Evolutionary conservation across 1,284 basidiomycete genomes (phyloP).

Genomic region (Apiotrichum gamsii): DNA sequence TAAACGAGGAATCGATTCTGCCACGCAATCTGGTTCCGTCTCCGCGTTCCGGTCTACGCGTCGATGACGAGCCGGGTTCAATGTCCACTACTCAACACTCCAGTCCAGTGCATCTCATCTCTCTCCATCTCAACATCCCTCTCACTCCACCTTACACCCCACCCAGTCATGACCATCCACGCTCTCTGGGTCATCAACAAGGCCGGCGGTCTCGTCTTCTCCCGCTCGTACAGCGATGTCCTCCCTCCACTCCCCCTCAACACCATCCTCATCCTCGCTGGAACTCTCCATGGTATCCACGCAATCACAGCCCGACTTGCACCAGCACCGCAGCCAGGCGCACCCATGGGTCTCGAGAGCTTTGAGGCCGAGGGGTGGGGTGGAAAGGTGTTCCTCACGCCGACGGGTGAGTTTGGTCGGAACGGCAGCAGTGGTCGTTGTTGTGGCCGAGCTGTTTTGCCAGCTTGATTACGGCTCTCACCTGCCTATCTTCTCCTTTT

Average conservation of each 20-base stretch:
- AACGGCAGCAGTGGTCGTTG: no score
- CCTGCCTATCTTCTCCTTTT: background rate
- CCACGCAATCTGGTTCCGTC: no score
- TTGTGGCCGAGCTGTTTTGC: no score
- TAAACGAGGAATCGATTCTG: no score
- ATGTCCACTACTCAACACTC: no score
- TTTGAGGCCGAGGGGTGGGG: conserved; percentile 78
- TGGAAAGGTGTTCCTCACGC: conserved; percentile 60
- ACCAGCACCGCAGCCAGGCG: conserved; percentile 71
- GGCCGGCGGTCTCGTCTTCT: conserved; percentile 93
- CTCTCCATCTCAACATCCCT: no score
- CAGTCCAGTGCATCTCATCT: no score
- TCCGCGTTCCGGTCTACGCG: no score
- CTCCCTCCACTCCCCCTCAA: conserved; percentile 85
- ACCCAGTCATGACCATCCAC: conserved; percentile 45
- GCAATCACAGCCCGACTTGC: conserved; percentile 91
- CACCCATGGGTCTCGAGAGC: conserved; percentile 81
- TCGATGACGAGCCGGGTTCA: no score
- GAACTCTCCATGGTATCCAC: conserved; percentile 95
- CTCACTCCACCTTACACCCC: no score
- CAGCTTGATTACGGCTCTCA: no score
- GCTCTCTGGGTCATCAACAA: conserved; percentile 84
- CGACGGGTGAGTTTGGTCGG: no score
- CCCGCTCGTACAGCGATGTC: conserved; percentile 77
- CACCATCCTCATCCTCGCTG: conserved; percentile 93